Percentiles rank a stretch among this genome's conserved stretches.
phyloP scores from a whole-genome alignment of 768 basidiomycete species.

The Xerocomellus dryophilus region DNA sequence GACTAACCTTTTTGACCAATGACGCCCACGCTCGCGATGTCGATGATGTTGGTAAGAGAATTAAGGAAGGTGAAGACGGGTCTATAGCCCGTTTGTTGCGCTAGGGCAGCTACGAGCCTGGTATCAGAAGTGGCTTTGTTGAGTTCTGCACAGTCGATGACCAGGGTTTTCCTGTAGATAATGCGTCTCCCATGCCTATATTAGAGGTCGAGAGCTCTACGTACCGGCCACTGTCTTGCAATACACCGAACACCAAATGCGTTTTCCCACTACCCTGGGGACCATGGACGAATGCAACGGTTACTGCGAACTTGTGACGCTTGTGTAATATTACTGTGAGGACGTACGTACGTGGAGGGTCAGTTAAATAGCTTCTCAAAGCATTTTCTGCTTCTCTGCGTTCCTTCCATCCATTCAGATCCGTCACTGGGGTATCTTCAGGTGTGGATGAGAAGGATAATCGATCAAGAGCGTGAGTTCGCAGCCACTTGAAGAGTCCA shows the following conservation, averaged over 20 bases:
- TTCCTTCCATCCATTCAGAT: slow-evolving; percentile 75
- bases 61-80: slow-evolving; percentile 85
- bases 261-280: slow-evolving; percentile 83
- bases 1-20: slow-evolving; percentile 87
- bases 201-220: background rate
- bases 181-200: background rate
- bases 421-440: slow-evolving; percentile 14
- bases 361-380: slow-evolving; percentile 68
- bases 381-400: slow-evolving; percentile 70
- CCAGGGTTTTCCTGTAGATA: slow-evolving; percentile 55
- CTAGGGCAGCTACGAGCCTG: slow-evolving; percentile 63
- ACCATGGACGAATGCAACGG: slow-evolving; percentile 75
- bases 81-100: slow-evolving; percentile 83
- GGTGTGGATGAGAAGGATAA: slow-evolving; percentile 31
- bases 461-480: slow-evolving; percentile 55
- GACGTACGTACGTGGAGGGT: slow-evolving; percentile 60
- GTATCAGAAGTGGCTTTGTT: slow-evolving; percentile 67
- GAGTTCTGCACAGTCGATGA: slow-evolving; percentile 83
- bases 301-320: slow-evolving; percentile 40
- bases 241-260: slow-evolving; percentile 50
- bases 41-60: slow-evolving; percentile 78
- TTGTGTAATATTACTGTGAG: background rate
- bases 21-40: slow-evolving; percentile 89
- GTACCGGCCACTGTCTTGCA: slow-evolving; percentile 55
- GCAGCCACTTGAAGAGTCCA: slow-evolving; percentile 74